Evolutionary conservation across 2,329 filamentous ascomycete species (phyloP), one percentile per base, ranked within the genome.

Genomic region (Penicillium sp.): DNA sequence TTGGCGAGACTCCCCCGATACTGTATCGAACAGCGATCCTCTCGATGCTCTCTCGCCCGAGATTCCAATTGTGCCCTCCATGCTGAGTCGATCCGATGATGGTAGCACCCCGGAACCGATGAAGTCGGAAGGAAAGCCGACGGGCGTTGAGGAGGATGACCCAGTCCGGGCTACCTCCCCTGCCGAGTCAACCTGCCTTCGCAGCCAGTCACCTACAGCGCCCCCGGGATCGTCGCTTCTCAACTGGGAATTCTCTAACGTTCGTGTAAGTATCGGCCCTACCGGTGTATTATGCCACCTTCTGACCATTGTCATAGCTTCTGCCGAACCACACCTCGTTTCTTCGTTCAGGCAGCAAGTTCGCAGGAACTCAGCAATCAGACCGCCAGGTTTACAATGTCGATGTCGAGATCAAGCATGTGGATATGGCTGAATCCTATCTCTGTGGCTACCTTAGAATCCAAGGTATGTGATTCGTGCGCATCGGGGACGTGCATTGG

Each of bases 391-490:
- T 90, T 10, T 99, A 99, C 73, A 91, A 96, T 61, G 94, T 99
- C 1, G 90, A 97, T 69, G 94, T 99, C 2, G 93, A 97, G 72
- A 91, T 99, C 66, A 96, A 97, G 77, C 89, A 97, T 76, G 92
- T 97, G 44, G 92, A 97, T 72, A 89, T 97, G 83, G 85, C 87
- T 55, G 91, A 97, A 73, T 97, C 93, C 6, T 97, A 93, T 68
- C 82, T 99, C 7, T 97, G 93, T 72, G 94, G 94, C 49, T 97
- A 97, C 75, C 81, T 99, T 63, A 89, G 90, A 66, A 99, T 99
- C 65, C 90, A 97, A 88, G 93, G 93, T 93, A 59, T 59, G 67
- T 74, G 27, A 41, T 36, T 55, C 29, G 35, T 39, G 31, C 36
- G 35, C 38, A 49, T 9, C 17, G 12, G 35, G 42, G 8, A 23